Base-by-base conservation (phyloP, 805 yeast genomes). In the Candida khao-thaluensis region DNA sequence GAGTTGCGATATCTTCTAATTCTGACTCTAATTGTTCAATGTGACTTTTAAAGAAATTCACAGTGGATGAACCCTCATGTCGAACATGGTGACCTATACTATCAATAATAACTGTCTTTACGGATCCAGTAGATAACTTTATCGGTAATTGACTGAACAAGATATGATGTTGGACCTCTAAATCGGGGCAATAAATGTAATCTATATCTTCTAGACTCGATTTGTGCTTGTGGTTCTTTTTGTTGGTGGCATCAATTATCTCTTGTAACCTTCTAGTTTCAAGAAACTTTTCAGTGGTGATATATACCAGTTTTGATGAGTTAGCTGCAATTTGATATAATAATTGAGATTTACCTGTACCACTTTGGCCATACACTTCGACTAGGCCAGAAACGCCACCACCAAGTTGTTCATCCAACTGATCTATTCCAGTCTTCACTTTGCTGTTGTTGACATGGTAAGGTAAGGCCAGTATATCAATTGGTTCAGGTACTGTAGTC, bases 311-410 rank as follows among this genome's bases (percentile, higher is more conserved):
- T 42, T 39, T 47, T 17, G 42, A 34, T 9, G 81, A 77, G 2
- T 79, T 63, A 3, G 79, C 62, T 2, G 84, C 69, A 37, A 89
- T 51, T 47, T 83, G 91, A 64, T 82, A 71, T 17, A 85, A 62
- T 3, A 90, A 61, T 49, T 90, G 95, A 0, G 96, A 82, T 53
- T 91, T 91, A 0, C 96, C 98, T 1, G 85, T 74, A 0, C 95
- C 85, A 36, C 95, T 79, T 17, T 82, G 84, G 0, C 98, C 98
- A 49, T 79, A 81, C 3, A 91, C 56, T 62, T 90, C 98, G 0
- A 89, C 81, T 7, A 64, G 43, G 28, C 57, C 57, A 3, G 66
- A 66, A 5, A 49, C 7, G 3, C 69, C 69, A 3, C 68, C 67
- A 14, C 54, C 56, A 21, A 64, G 44, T 21, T 50, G 48, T 22